phyloP scores from a whole-genome alignment of 495 filamentous ascomycete genomes.

The Penicillium cinerascens region DNA sequence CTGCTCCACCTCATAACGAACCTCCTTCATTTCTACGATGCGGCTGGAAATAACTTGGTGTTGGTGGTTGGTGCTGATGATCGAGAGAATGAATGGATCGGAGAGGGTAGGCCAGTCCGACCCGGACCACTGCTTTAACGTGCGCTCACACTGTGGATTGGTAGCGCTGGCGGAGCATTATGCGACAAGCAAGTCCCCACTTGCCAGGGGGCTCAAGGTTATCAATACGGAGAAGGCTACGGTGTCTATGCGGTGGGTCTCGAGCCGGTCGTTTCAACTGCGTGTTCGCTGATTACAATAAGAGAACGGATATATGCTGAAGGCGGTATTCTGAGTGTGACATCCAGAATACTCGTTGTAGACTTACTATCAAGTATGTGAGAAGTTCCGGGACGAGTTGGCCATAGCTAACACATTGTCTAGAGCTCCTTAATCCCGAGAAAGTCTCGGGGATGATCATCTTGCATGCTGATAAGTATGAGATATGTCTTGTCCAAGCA shows the following conservation, averaged over 20 bases:
- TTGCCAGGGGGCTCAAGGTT: constrained; percentile 78
- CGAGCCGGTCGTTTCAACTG: not conserved
- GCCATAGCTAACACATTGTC: constrained; percentile 12
- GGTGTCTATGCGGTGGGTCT: constrained; percentile 61
- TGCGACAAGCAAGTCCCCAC: constrained; percentile 71
- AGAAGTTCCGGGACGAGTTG: not conserved
- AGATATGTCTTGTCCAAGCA: not conserved
- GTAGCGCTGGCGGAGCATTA: constrained; percentile 86
- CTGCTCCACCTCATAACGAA: constrained; percentile 88
- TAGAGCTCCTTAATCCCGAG: constrained; percentile 69
- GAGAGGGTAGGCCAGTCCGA: constrained; percentile 53
- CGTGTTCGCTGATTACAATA: constrained; percentile 16
- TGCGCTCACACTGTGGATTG: constrained; percentile 11
- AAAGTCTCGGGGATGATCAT: constrained; percentile 86
- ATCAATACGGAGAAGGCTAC: constrained; percentile 94
- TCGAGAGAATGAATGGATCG: constrained; percentile 90
- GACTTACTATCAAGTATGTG: constrained; percentile 76
- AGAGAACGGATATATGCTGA: constrained; percentile 85
- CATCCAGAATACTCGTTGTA: constrained; percentile 89
- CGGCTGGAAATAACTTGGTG: constrained; percentile 87
- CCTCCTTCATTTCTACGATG: constrained; percentile 93
- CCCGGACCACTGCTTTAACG: not conserved
- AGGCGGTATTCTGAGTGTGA: constrained; percentile 94
- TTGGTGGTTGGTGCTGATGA: constrained; percentile 89
- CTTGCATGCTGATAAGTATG: constrained; percentile 76